Base-by-base conservation (phyloP, 352 stramenopile genomes). In the Globisporangium iwayamae region DNA sequence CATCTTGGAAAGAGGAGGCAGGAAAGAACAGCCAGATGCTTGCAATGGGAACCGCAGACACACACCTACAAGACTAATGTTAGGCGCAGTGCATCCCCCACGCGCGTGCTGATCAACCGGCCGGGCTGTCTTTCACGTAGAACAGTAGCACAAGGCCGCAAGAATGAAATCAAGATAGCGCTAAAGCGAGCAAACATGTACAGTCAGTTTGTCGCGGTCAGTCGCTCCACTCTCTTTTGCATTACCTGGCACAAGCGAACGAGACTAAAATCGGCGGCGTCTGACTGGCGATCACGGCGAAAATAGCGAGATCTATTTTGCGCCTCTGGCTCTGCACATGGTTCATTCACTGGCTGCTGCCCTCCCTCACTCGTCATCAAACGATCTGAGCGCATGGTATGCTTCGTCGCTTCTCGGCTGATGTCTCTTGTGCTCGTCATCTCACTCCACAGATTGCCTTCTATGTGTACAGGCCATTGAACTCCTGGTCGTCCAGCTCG, bases 391-490 rank as follows among this genome's bases (percentile, higher is more conserved):
- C 34, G 34, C 34, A 39, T 39, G 34, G 25, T 28, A 28, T 28
- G 25, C 11, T 10, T 7, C 34, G 34, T 39, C 47, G 30, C 46
- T 25, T 54, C 28, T n/a, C 10, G 1, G 9, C n/a, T 32, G 46
- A 8, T 34, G 10, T n/a, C 32, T 20, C 13, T 6, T 30, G 5
- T 4, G 22, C 25, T 52, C 46, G 46, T 22, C 46, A 52, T 52
- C n/a, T 14, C 46, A 13, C 20, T 2, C 43, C 14, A 20, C 14
- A 22, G 43, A 48, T 22, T n/a, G 48, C 25, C 16, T 57, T 65
- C 75, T 83, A 89, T 65, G 79, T 85, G 71, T 90, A 89, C 32
- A 90, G 64, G 28, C 79, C 69, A 61, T 80, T 83, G 30, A 78
- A 69, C 18, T 71, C 66, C 25, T 73, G 55, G 0, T 68, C 57